Conservation (phyloP, 2,329 filamentous ascomycete species). For the Mollisiaceae sp. region DNA sequence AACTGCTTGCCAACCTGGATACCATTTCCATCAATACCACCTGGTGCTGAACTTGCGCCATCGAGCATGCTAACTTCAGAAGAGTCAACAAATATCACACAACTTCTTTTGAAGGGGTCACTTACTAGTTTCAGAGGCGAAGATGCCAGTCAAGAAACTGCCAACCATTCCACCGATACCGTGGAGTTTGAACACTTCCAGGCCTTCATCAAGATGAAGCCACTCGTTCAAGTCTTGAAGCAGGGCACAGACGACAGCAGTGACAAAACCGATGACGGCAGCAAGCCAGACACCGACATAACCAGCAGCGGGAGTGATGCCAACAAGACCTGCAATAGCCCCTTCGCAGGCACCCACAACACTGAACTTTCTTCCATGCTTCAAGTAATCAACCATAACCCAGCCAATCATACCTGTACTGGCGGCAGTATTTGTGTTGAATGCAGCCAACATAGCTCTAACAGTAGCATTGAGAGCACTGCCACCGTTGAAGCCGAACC, state of each 20-base stretch:
- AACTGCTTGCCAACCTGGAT: conserved; percentile 62
- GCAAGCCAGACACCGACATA: conserved; percentile 59
- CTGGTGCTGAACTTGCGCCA: conserved; percentile 50
- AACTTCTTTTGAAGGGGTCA: conserved; percentile 4
- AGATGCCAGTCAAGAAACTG: conserved; percentile 61
- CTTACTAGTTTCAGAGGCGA: conserved; percentile 50
- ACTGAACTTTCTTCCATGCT: conserved; percentile 53
- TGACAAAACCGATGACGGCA: conserved; percentile 57
- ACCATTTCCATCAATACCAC: conserved; percentile 56
- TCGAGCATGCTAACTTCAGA: conserved; percentile 56
- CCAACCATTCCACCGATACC: conserved; percentile 64
- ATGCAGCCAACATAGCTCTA: conserved; percentile 58
- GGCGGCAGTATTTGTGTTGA: conserved; percentile 64
- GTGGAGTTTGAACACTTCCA: conserved; percentile 65
- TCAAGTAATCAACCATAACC: conserved; percentile 57
- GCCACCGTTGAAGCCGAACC: conserved; percentile 59
- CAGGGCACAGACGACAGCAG: conserved; percentile 53
- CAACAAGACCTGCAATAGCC: conserved; percentile 61
- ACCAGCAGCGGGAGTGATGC: conserved; percentile 63
- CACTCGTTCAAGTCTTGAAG: conserved; percentile 56
- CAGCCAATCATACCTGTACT: conserved; percentile 59
- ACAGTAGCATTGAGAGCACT: conserved; percentile 57
- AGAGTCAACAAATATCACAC: conserved; percentile 11
- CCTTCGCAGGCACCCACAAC: conserved; percentile 59
- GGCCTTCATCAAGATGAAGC: conserved; percentile 59